Conservation (phyloP, 441 rosid genomes). For the Metrosideros polymorpha region DNA sequence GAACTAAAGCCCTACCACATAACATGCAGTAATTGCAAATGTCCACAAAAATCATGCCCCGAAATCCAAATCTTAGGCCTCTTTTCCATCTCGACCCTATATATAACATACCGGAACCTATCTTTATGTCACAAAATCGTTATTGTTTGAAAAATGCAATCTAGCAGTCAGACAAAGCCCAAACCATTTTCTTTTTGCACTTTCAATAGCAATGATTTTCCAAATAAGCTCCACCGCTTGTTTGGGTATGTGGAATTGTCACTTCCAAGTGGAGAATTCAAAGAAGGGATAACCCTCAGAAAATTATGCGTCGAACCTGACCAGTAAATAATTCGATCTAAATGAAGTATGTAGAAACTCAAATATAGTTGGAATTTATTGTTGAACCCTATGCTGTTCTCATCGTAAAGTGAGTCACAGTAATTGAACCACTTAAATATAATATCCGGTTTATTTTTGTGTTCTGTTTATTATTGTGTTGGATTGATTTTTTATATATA, state of each 20-base stretch:
- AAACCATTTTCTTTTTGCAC: background rate
- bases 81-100: background rate
- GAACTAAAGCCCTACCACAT: background rate
- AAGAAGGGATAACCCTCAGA: no score
- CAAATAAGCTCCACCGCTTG: background rate
- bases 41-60: background rate
- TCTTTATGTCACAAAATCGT: no score
- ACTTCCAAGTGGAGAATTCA: background rate
- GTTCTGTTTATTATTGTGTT: background rate
- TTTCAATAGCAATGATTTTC: background rate
- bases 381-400: background rate
- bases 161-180: background rate
- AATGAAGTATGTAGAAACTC: no score
- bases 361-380: background rate
- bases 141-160: background rate
- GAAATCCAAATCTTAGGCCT: background rate
- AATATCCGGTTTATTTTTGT: background rate
- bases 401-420: accelerated
- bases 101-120: no score
- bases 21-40: background rate
- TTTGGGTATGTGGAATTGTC: background rate
- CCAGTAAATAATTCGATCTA: no score
- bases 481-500: background rate
- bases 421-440: background rate
- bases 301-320: no score